Percentiles rank a stretch among this genome's conserved stretches.
These are phyloP conservation scores for Amesomyces nigricolor DNA, from an alignment of 2,329 filamentous ascomycete genomes.

Conservation along the genomic window DNA sequence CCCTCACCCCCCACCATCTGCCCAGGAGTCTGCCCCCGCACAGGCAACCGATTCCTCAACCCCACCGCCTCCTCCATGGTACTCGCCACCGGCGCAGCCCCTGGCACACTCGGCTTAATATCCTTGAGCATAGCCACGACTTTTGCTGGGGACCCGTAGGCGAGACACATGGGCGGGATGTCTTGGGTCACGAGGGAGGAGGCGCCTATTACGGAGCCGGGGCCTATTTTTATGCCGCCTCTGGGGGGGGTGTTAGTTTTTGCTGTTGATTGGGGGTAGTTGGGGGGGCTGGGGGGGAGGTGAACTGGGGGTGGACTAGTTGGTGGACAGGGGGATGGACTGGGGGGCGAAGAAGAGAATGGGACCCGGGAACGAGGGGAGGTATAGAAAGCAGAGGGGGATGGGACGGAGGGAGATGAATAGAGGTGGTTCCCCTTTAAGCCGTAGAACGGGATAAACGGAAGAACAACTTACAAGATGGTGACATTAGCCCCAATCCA, in stretches of 20 bases:
- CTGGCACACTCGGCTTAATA: constrained; percentile 7
- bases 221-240: constrained; percentile 29
- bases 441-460: not conserved
- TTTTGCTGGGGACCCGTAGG: constrained; percentile 28
- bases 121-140: constrained; percentile 18
- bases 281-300: too few relatives aligned
- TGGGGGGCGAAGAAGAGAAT: too few relatives aligned
- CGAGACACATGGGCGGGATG: constrained; percentile 27
- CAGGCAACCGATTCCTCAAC: constrained; percentile 14
- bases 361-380: too few relatives aligned
- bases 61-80: constrained; percentile 17
- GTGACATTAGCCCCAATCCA: constrained; percentile 37
- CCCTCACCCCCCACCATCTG: not conserved
- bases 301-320: not conserved
- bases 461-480: constrained; percentile 29
- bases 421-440: not conserved
- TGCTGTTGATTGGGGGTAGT: not conserved
- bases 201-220: constrained; percentile 30
- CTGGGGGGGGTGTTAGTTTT: constrained; percentile 11
- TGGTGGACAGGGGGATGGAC: too few relatives aligned
- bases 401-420: not conserved
- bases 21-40: not conserved
- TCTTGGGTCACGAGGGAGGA: constrained; percentile 28
- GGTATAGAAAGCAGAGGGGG: not conserved
- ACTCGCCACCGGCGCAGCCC: not conserved